phyloP scores from a whole-genome alignment of 768 basidiomycete species.

The Tephrocybe sp. region DNA sequence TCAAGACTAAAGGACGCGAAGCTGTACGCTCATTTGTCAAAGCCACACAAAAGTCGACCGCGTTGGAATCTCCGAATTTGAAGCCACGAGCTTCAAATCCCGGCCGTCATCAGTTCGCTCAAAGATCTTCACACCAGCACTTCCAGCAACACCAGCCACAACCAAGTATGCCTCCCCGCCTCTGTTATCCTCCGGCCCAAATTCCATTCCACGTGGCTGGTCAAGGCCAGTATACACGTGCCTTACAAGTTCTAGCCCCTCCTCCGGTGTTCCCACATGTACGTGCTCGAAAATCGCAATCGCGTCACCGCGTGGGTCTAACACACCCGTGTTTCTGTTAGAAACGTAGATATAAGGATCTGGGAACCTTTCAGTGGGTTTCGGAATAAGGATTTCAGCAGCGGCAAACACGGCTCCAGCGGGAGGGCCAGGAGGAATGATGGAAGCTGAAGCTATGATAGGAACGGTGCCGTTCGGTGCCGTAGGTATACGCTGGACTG shows the following conservation, averaged over 20 bases:
- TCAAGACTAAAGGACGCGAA: not conserved
- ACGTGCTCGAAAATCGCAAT: constrained; percentile 60
- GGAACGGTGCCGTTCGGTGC: constrained; percentile 50
- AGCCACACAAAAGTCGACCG: constrained; percentile 56
- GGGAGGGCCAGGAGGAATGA: constrained; percentile 43
- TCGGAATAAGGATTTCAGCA: constrained; percentile 64
- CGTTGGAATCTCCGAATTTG: constrained; percentile 50
- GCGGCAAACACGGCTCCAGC: constrained; percentile 47
- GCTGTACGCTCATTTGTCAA: constrained; percentile 3
- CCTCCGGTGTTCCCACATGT: constrained; percentile 16
- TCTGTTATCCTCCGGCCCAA: constrained; percentile 45
- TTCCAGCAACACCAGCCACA: constrained; percentile 52
- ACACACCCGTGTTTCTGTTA: constrained; percentile 57
- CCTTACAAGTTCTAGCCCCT: constrained; percentile 31
- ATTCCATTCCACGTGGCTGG: constrained; percentile 67
- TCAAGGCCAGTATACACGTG: constrained; percentile 65
- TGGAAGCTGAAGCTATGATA: constrained; percentile 50
- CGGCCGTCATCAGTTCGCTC: constrained; percentile 50
- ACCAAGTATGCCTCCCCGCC: constrained; percentile 53
- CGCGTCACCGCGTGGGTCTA: constrained; percentile 55
- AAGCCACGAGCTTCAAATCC: constrained; percentile 48
- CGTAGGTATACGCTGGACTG: constrained; percentile 55
- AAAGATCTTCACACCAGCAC: constrained; percentile 54
- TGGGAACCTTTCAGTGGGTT: constrained; percentile 44
- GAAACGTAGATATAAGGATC: constrained; percentile 63